Evolutionary conservation across 2,329 filamentous ascomycete genomes (phyloP).

Genomic region (Apiospora malaysiana): DNA sequence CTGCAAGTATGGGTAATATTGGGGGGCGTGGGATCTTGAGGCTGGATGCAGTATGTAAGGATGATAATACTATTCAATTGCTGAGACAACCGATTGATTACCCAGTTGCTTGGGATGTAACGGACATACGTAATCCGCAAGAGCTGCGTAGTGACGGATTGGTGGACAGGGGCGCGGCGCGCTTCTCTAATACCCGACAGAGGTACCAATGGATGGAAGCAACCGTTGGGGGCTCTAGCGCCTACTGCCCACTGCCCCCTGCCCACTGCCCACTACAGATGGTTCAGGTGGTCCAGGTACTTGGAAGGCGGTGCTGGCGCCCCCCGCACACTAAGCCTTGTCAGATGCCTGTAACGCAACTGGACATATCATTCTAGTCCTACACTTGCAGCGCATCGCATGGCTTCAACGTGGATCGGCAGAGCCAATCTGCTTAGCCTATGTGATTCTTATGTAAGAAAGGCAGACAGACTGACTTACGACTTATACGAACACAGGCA

Average conservation of each 20-base stretch:
- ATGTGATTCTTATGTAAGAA: not conserved
- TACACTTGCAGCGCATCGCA: slow-evolving; percentile 9
- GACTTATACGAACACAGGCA: not conserved
- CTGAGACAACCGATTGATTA: not conserved
- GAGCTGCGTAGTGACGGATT: not conserved
- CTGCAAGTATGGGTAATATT: not conserved
- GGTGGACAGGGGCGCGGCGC: not conserved
- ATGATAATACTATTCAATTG: not conserved
- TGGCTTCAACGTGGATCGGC: not conserved
- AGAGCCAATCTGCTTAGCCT: not conserved
- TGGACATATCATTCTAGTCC: not conserved
- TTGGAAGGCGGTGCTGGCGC: not conserved
- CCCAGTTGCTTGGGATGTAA: not conserved
- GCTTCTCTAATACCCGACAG: not conserved
- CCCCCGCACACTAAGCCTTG: not conserved
- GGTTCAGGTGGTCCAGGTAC: not conserved
- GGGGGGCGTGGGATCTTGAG: not conserved
- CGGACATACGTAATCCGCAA: slow-evolving; percentile 6
- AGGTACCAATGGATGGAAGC: not conserved
- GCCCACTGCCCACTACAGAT: no score
- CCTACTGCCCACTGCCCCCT: no score
- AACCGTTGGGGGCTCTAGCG: no score
- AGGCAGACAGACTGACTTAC: not conserved
- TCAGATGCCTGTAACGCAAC: not conserved
- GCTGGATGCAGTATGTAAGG: not conserved